phyloP scores from a whole-genome alignment of 2,329 filamentous ascomycete species.

The Ophiostoma ulmi region DNA sequence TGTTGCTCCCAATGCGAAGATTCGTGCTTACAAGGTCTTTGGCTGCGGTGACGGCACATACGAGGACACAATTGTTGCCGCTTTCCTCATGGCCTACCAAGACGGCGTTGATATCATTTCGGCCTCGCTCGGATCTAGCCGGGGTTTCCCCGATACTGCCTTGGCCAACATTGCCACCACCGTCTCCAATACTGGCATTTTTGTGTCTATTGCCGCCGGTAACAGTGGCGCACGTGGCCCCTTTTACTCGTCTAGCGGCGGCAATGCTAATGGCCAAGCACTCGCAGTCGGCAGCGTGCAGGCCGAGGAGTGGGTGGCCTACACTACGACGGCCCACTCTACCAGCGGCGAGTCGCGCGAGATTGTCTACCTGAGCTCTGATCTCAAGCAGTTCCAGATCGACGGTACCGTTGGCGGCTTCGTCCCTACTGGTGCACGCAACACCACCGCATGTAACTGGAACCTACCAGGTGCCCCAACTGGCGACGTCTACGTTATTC shows the following conservation, averaged over 20 bases:
- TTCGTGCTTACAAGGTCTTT: slow-evolving; percentile 31
- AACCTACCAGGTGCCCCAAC: background rate
- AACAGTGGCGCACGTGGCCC: slow-evolving; percentile 35
- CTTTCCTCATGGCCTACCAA: slow-evolving; percentile 36
- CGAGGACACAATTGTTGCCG: slow-evolving; percentile 35
- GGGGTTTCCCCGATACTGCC: slow-evolving; percentile 39
- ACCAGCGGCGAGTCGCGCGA: background rate
- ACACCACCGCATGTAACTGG: background rate
- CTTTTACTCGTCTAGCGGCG: slow-evolving; percentile 30
- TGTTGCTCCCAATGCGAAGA: slow-evolving; percentile 30
- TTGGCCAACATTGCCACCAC: slow-evolving; percentile 39
- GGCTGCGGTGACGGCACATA: slow-evolving; percentile 27
- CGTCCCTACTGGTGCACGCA: background rate
- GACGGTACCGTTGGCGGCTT: background rate
- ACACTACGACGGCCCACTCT: background rate
- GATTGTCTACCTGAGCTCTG: background rate
- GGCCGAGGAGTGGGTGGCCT: background rate
- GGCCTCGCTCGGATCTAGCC: slow-evolving; percentile 25
- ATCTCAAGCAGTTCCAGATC: background rate
- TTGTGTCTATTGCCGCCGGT: slow-evolving; percentile 39
- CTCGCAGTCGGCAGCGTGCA: background rate
- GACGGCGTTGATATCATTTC: slow-evolving; percentile 42
- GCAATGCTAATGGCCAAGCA: slow-evolving; percentile 13
- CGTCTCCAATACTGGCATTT: slow-evolving; percentile 39
- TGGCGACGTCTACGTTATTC: background rate